A percentile compares a stretch with the other conserved stretches of the same genome.
Conservation (phyloP, 345 rosid genomes). For the Mangifera indica region DNA sequence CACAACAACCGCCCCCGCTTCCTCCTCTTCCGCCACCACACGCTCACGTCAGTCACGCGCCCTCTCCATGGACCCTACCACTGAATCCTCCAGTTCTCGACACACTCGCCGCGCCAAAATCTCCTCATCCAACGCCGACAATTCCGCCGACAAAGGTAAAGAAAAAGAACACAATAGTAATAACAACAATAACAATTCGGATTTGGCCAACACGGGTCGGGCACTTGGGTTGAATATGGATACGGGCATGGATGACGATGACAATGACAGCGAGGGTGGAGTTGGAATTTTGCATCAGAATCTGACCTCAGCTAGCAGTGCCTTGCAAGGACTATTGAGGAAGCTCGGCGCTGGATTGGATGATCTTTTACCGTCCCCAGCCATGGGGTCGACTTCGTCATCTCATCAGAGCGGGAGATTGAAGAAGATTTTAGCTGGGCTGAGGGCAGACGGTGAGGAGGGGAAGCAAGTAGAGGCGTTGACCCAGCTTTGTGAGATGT, state of each 20-base stretch:
- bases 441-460: slow-evolving; percentile 95
- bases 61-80: slow-evolving; percentile 69
- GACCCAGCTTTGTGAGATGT: slow-evolving; percentile 95
- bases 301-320: slow-evolving; percentile 91
- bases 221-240: slow-evolving; percentile 65
- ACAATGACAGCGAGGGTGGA: slow-evolving; percentile 84
- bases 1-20: slow-evolving; percentile 14
- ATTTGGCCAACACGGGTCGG: slow-evolving; percentile 30
- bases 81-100: slow-evolving; percentile 75
- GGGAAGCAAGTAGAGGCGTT: slow-evolving; percentile 98
- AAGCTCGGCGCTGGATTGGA: slow-evolving; percentile 98
- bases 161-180: slow-evolving; percentile 86
- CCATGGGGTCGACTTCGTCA: slow-evolving; percentile 75
- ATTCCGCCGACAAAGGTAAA: slow-evolving; percentile 73
- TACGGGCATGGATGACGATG: slow-evolving; percentile 65
- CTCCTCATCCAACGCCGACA: slow-evolving; percentile 28
- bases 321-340: slow-evolving; percentile 84
- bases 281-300: slow-evolving; percentile 80
- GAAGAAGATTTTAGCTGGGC: slow-evolving; percentile 89
- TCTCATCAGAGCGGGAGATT: slow-evolving; percentile 82
- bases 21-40: slow-evolving; percentile 49
- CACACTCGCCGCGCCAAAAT: slow-evolving; percentile 57
- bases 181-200: slow-evolving; percentile 16
- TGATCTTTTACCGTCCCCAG: slow-evolving; percentile 83
- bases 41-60: slow-evolving; percentile 22